Percentiles rank a stretch among this genome's conserved stretches.
phyloP scores from a whole-genome alignment of 2,329 filamentous ascomycete genomes.

The Zasmidium citrigriseum region DNA sequence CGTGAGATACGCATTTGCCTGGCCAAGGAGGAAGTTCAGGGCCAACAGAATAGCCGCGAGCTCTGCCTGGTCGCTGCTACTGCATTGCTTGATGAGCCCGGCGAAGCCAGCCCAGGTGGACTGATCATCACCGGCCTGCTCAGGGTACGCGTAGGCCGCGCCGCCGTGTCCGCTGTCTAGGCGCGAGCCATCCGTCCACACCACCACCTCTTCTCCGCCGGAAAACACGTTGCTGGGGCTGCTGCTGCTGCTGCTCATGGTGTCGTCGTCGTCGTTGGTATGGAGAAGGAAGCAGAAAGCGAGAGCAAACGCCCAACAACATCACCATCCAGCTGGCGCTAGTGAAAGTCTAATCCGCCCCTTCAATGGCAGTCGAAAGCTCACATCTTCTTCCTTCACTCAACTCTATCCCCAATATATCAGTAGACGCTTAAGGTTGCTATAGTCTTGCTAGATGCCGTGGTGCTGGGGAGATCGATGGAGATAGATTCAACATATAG shows the following conservation, averaged over 20 bases:
- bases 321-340: neutral
- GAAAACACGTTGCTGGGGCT: neutral
- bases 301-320: neutral
- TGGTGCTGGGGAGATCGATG: too few species aligned
- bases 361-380: neutral
- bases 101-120: neutral
- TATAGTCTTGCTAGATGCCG: too few species aligned
- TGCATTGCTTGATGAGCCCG: neutral
- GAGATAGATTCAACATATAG: too few species aligned
- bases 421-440: too few species aligned
- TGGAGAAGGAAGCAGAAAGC: neutral
- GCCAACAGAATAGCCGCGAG: too few species aligned
- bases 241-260: neutral
- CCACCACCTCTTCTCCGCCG: neutral
- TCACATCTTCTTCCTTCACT: neutral
- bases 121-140: neutral
- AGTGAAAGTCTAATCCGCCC: neutral
- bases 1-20: too few species aligned
- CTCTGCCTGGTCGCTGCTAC: neutral
- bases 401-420: neutral
- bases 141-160: neutral
- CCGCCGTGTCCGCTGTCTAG: neutral
- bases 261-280: neutral
- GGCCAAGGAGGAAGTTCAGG: too few species aligned
- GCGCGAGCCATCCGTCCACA: neutral